Conservation (phyloP, 495 filamentous ascomycete species). For the Astrocystis sublimbata region DNA sequence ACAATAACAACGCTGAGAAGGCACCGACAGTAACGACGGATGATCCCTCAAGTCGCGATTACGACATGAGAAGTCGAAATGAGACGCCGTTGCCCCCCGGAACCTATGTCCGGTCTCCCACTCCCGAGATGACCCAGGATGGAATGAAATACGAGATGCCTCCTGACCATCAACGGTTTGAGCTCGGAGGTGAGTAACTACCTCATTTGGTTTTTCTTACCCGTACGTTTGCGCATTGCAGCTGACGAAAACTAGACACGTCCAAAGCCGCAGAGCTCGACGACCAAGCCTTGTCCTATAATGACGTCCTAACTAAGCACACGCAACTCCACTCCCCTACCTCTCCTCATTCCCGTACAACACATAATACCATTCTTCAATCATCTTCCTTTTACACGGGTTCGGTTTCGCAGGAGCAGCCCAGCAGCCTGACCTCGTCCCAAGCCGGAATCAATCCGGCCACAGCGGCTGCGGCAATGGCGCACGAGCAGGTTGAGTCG, state of each 20-base stretch:
- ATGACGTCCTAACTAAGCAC: conserved; percentile 30
- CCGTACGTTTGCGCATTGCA: not conserved
- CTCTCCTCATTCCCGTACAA: conserved; percentile 7
- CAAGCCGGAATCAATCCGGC: conserved; percentile 1
- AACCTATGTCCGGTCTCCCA: conserved; percentile 15
- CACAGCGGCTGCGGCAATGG: not conserved
- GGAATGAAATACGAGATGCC: conserved; percentile 46
- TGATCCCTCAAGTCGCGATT: conserved; percentile 36
- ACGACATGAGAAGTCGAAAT: conserved; percentile 31
- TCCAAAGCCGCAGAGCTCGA: conserved; percentile 39
- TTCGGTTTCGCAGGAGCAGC: conserved; percentile 19
- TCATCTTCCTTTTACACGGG: conserved; percentile 13
- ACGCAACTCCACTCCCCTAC: conserved; percentile 26
- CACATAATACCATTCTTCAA: conserved; percentile 10
- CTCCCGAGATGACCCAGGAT: conserved; percentile 15
- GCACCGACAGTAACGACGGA: conserved; percentile 51
- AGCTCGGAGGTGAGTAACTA: conserved; percentile 45
- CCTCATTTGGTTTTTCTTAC: not conserved
- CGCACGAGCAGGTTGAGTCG: conserved; percentile 31
- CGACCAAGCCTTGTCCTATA: conserved; percentile 28
- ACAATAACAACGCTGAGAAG: conserved; percentile 38
- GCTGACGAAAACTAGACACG: conserved; percentile 30
- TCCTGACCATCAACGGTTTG: conserved; percentile 41
- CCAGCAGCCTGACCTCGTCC: conserved; percentile 19
- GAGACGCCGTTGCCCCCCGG: conserved; percentile 20